Conservation (phyloP, 176 grass and related monocot species). For the Tillandsia fasciculata region DNA sequence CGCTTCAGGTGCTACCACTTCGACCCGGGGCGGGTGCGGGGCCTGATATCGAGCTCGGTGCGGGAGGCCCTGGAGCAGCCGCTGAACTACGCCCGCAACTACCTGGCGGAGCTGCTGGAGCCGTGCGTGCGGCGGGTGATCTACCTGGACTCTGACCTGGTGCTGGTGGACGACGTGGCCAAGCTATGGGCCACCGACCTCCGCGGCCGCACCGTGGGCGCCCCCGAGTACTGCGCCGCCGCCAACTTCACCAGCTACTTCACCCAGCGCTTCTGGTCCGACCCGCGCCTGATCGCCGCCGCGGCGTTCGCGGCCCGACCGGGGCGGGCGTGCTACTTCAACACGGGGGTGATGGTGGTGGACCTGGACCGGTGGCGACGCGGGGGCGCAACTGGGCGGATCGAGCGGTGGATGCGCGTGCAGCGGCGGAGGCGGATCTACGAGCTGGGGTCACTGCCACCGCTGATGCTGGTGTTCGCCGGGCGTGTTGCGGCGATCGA, state of each 20-base stretch:
- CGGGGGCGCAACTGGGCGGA: neutral
- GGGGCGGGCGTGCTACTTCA: conserved; percentile 13
- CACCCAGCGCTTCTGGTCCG: conserved; percentile 21
- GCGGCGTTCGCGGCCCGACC: conserved; percentile 2
- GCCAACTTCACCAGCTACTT: conserved; percentile 28
- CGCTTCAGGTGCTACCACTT: conserved; percentile 12
- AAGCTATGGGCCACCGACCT: conserved; percentile 13
- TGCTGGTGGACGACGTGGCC: conserved; percentile 15
- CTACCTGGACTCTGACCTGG: conserved; percentile 25
- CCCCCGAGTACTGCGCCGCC: conserved; percentile 24
- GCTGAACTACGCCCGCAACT: conserved; percentile 18
- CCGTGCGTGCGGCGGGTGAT: conserved; percentile 15
- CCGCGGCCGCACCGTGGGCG: neutral
- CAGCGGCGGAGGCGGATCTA: conserved; percentile 16
- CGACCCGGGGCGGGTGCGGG: neutral
- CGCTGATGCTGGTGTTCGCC: conserved; percentile 15
- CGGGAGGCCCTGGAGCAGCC: conserved; percentile 14
- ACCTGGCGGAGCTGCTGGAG: conserved; percentile 8
- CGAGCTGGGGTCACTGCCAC: conserved; percentile 11
- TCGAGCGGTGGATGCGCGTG: conserved; percentile 19
- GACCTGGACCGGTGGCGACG: conserved; percentile 18
- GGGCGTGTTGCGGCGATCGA: conserved; percentile 6
- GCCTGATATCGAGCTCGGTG: conserved; percentile 11
- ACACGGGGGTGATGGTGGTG: conserved; percentile 16
- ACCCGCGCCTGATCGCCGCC: neutral